Percentiles rank a stretch among this genome's conserved stretches.
Evolutionary conservation across 2,329 filamentous ascomycete genomes (phyloP).

Genomic region (Zelopaecilomyces penicillatus): DNA sequence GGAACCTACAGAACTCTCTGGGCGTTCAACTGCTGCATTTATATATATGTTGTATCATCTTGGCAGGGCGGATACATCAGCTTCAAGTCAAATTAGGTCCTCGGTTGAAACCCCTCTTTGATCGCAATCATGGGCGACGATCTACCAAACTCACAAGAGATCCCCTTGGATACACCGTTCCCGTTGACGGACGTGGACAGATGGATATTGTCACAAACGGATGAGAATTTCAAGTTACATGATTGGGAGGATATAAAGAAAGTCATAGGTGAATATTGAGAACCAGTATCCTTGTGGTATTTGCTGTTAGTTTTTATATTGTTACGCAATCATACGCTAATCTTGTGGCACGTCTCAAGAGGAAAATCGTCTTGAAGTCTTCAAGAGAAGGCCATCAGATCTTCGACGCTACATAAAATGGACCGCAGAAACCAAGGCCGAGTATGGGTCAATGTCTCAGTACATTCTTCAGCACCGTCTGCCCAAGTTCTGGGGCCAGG

Average conservation of each 20-base stretch:
- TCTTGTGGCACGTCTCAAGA: conserved; percentile 20
- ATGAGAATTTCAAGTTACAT: conserved; percentile 62
- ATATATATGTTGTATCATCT: too few relatives aligned
- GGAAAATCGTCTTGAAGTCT: conserved; percentile 57
- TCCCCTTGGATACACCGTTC: conserved; percentile 40
- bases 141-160: conserved; percentile 1
- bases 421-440: conserved; percentile 57
- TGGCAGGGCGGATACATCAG: too few relatives aligned
- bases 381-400: conserved; percentile 75
- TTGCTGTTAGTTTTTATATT: too few relatives aligned
- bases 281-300: too few relatives aligned
- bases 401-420: conserved; percentile 72
- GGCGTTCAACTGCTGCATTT: too few relatives aligned
- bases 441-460: conserved; percentile 72
- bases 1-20: too few relatives aligned
- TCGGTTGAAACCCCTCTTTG: too few relatives aligned
- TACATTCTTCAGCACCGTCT: conserved; percentile 70
- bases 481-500: conserved; percentile 53
- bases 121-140: conserved; percentile 31
- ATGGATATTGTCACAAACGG: conserved; percentile 52
- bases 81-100: too few relatives aligned
- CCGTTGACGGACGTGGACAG: conserved; percentile 51
- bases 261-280: conserved; percentile 48
- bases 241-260: conserved; percentile 65
- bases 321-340: too few relatives aligned